Percentiles rank a stretch among this genome's conserved stretches.
phyloP scores from a whole-genome alignment of 345 rosid genomes.

The Rhodamnia argentea region DNA sequence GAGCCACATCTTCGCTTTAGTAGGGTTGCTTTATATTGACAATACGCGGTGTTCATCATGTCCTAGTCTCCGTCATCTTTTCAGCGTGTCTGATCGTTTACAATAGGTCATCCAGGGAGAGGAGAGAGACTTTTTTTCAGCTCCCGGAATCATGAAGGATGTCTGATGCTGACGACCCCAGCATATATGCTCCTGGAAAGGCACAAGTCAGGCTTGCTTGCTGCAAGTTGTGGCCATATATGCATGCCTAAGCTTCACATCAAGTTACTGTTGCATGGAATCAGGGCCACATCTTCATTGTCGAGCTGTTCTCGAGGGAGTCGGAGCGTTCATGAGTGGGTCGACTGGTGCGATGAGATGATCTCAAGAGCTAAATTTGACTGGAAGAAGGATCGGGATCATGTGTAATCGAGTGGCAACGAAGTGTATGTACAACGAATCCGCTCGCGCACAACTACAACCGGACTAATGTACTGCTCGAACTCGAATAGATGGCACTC shows the following conservation, averaged over 20 bases:
- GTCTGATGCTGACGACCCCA: neutral
- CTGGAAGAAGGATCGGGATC: neutral
- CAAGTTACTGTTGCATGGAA: neutral
- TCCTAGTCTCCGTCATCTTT: neutral
- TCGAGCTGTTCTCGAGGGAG: neutral
- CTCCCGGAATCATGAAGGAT: neutral
- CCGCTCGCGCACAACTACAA: neutral
- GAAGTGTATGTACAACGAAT: neutral
- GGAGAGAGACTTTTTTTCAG: neutral
- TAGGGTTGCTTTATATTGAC: neutral
- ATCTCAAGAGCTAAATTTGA: neutral
- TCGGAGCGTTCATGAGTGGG: neutral
- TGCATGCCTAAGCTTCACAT: neutral
- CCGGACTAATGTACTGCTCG: neutral
- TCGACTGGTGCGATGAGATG: neutral
- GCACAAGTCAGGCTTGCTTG: neutral
- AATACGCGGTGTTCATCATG: neutral
- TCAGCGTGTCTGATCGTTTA: neutral
- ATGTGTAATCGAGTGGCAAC: neutral
- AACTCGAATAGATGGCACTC: neutral
- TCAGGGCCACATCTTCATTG: neutral
- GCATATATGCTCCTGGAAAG: neutral
- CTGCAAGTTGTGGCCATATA: neutral
- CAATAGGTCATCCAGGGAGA: neutral
- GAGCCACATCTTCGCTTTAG: neutral